Base-by-base conservation (phyloP, 805 yeast species). In the Cephaloascus albidus region DNA sequence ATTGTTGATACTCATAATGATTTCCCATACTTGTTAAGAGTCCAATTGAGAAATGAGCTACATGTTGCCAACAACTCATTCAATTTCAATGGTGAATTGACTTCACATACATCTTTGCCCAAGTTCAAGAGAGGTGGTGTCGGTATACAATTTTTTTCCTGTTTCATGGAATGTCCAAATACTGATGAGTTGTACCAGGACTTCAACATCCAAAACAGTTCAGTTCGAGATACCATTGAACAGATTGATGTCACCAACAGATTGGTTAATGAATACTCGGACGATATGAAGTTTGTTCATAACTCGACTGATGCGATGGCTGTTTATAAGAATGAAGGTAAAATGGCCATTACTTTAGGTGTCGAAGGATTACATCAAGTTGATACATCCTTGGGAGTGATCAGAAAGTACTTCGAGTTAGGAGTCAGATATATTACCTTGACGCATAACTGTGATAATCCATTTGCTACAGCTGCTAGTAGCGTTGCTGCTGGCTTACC, bases 391-490 rank as follows among this genome's bases (percentile, higher is more conserved):
- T 46, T 73, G 14, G 76, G 65, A 14, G 74, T 70, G 15, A 53
- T 74, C 20, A 58, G 80, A 46, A 69, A 62, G 46, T 74, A 68
- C 47, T 65, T 51, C 45, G 73, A 68, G 4, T 44, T 74, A 26
- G 79, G 79, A 12, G 75, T 73, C n/a, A 47, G 78, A 28, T 74
- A 74, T 48, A 65, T 71, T 33, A 74, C 79, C 0, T 49, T 74
- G 38, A 73, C 78, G 0, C 78, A 73, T 42, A 73, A 73, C 47
- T 72, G 78, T 53, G 77, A 73, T 45, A 74, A 74, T 43, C 77
- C 78, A 4, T 74, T 71, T 53, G 78, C 78, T 2, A 72, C 76
- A 12, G 74, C 78, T 10, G 77, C 78, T 5, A 60, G 71, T 4
- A 61, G 74, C 0, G 61, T 65, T 4, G 46, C 69, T 15, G 74